These are phyloP conservation scores for Suhomyces taliae DNA, from an alignment of 1,139 yeast species.

Conservation along the genomic window DNA sequence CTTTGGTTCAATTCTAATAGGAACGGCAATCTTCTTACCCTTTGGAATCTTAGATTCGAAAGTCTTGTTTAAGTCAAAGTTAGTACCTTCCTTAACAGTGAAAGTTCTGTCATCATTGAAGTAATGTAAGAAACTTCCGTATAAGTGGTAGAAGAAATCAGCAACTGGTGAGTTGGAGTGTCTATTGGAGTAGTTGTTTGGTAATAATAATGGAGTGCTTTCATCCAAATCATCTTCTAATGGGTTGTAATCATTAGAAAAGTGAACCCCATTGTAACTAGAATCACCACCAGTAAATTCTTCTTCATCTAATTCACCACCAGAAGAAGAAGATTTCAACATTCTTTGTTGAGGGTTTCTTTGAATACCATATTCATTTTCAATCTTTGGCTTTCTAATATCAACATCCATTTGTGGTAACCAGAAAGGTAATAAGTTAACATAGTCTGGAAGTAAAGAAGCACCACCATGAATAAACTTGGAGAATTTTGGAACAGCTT, in stretches of 20 bases:
- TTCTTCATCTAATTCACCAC: conserved; percentile 50
- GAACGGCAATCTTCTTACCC: conserved; percentile 72
- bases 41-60: conserved; percentile 65
- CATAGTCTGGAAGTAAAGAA: conserved; percentile 76
- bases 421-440: conserved; percentile 91
- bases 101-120: conserved; percentile 69
- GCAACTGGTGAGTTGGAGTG: conserved; percentile 31
- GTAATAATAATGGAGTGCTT: conserved; percentile 40
- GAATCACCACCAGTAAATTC: conserved; percentile 39
- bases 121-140: conserved; percentile 41
- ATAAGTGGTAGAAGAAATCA: conserved; percentile 32
- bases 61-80: conserved; percentile 57
- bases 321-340: conserved; percentile 42
- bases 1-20: conserved; percentile 81
- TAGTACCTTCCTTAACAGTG: conserved; percentile 80
- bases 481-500: conserved; percentile 96
- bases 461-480: conserved; percentile 97
- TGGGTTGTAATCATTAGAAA: conserved; percentile 49
- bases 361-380: conserved; percentile 60
- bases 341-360: conserved; percentile 30
- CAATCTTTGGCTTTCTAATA: conserved; percentile 82
- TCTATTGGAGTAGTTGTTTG: conserved; percentile 33
- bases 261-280: conserved; percentile 43
- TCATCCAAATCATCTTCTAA: conserved; percentile 52
- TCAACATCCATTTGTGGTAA: conserved; percentile 97